Conservation (phyloP, 305 asterid genomes). For the Solanum hybrid region DNA sequence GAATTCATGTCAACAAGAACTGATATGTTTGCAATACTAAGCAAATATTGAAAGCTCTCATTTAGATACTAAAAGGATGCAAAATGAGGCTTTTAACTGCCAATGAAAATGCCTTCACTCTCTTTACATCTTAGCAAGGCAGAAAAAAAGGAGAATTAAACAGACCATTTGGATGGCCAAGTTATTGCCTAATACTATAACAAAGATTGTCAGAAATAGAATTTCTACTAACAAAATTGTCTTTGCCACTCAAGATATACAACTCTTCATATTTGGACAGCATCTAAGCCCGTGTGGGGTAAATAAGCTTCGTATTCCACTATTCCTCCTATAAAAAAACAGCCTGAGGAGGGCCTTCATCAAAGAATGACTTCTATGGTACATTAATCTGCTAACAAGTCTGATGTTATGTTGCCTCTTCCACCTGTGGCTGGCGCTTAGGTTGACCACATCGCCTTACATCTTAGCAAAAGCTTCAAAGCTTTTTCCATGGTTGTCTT, state of each 20-base stretch:
- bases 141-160: not conserved
- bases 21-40: not conserved
- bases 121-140: not conserved
- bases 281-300: not conserved
- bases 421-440: conserved; percentile 21
- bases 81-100: not conserved
- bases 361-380: conserved; percentile 2
- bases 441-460: conserved; percentile 63
- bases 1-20: not conserved
- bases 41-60: not conserved
- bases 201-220: not conserved
- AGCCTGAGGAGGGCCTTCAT: conserved; percentile 2
- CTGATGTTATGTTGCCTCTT: conserved; percentile 19
- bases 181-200: not conserved
- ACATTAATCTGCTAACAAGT: not conserved
- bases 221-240: not conserved
- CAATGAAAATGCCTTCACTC: not conserved
- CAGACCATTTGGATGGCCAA: not conserved
- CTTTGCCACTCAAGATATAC: not conserved
- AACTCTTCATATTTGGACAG: not conserved
- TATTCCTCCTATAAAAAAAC: not conserved
- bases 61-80: not conserved
- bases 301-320: not conserved
- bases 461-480: conserved; percentile 42
- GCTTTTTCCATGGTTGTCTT: conserved; percentile 58